These are phyloP conservation scores for Pseudogymnoascus sp. DNA, from an alignment of 2,329 filamentous ascomycete species.

Conservation along the genomic window DNA sequence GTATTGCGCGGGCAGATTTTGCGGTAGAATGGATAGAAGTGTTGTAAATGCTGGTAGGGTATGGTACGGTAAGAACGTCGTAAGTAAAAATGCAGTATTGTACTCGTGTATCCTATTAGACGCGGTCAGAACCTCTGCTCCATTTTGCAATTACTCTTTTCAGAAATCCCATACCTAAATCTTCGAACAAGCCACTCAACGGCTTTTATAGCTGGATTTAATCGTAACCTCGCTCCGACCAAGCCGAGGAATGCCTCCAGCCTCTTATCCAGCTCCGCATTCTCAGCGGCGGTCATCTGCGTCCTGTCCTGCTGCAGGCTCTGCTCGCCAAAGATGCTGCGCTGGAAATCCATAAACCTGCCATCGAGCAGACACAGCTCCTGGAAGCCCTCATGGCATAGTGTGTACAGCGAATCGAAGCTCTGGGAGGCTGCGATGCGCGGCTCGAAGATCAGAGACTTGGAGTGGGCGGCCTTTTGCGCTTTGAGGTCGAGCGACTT, in stretches of 20 bases:
- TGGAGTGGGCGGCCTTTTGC: slow-evolving; percentile 84
- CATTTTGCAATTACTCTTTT: not conserved
- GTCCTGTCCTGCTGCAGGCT: slow-evolving; percentile 83
- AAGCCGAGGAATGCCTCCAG: slow-evolving; percentile 79
- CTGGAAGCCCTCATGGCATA: slow-evolving; percentile 83
- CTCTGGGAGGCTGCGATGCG: slow-evolving; percentile 79
- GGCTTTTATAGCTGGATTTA: slow-evolving; percentile 84
- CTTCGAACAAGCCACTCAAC: slow-evolving; percentile 91
- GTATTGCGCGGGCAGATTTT: slow-evolving; percentile 67
- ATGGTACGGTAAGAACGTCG: slow-evolving; percentile 91
- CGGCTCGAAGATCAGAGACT: slow-evolving; percentile 90
- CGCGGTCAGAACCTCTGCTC: slow-evolving; percentile 13
- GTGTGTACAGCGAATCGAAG: slow-evolving; percentile 79
- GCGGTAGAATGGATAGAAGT: slow-evolving; percentile 77
- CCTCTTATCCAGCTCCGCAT: slow-evolving; percentile 70
- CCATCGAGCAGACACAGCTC: slow-evolving; percentile 84
- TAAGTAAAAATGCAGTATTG: slow-evolving; percentile 70
- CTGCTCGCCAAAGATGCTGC: slow-evolving; percentile 85
- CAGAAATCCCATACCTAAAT: slow-evolving; percentile 60
- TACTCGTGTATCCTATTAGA: slow-evolving; percentile 73
- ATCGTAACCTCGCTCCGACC: slow-evolving; percentile 65
- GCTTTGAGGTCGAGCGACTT: slow-evolving; percentile 88
- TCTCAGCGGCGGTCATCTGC: slow-evolving; percentile 76
- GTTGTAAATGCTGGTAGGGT: slow-evolving; percentile 78
- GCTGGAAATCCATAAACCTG: slow-evolving; percentile 68